Percentiles rank a stretch among this genome's conserved stretches.
Conservation (phyloP, 805 yeast genomes). For the Blastobotrys americana region DNA sequence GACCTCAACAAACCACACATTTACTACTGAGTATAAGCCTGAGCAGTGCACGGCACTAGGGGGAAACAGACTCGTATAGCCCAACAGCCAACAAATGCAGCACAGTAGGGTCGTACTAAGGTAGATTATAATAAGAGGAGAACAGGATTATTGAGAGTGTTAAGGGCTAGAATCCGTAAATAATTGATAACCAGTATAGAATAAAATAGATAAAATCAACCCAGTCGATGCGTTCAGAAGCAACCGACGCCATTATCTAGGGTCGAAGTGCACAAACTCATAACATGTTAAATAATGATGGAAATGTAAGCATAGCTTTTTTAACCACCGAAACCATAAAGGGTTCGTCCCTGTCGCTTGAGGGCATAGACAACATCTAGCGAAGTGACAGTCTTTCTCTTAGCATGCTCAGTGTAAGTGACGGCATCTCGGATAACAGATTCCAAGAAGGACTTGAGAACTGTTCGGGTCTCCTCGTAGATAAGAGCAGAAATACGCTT, state of each 20-base stretch:
- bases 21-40: too few relatives aligned
- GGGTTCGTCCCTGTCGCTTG: constrained; percentile 99
- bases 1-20: not conserved
- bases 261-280: too few relatives aligned
- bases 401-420: constrained; percentile 98
- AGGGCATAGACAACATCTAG: constrained; percentile 97
- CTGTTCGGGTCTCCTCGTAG: constrained; percentile 97
- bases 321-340: constrained; percentile 99
- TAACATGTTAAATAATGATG: too few relatives aligned
- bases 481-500: constrained; percentile 98
- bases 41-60: too few relatives aligned
- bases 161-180: too few relatives aligned
- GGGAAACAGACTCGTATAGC: too few relatives aligned
- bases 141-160: too few relatives aligned
- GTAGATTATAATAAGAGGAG: not conserved
- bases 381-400: constrained; percentile 99
- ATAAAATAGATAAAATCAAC: constrained; percentile 3
- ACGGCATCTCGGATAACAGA: constrained; percentile 98
- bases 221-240: too few relatives aligned
- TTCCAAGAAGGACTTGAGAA: constrained; percentile 90
- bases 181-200: constrained; percentile 1
- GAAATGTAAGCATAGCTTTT: too few relatives aligned
- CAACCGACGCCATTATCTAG: too few relatives aligned
- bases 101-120: not conserved
- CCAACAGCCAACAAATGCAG: not conserved